These are phyloP conservation scores for Ehretia macrophylla DNA, from an alignment of 257 asterid genomes.

Conservation along the genomic window DNA sequence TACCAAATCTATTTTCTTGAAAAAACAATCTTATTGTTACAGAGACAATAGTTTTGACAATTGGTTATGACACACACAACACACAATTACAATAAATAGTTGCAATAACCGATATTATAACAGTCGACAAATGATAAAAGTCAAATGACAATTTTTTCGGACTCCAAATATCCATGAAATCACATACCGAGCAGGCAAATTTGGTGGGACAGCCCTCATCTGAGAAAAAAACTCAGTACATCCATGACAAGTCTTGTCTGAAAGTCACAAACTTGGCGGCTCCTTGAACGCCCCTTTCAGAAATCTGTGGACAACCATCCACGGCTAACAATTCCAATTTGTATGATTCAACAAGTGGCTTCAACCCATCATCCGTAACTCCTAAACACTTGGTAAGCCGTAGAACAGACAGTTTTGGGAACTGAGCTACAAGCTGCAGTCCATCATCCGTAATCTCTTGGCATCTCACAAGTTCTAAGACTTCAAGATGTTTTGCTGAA, in stretches of 20 bases:
- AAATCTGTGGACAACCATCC: constrained; percentile 77
- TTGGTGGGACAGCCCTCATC: no score
- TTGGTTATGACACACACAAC: no score
- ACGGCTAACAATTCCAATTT: constrained; percentile 52
- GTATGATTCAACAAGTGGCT: constrained; percentile 45
- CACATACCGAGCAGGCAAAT: no score
- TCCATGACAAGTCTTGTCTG: constrained; percentile 78
- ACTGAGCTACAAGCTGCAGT: constrained; percentile 44
- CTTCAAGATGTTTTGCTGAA: constrained; percentile 48
- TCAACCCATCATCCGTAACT: constrained; percentile 65
- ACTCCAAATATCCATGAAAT: no score
- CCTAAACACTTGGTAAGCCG: constrained; percentile 68
- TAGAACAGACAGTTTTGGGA: constrained; percentile 43
- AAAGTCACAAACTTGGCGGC: constrained; percentile 52
- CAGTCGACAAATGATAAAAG: no score
- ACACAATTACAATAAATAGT: no score
- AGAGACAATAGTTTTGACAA: no score
- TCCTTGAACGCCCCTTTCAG: constrained; percentile 63
- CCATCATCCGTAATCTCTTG: constrained; percentile 88
- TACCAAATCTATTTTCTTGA: no score
- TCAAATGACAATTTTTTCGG: no score
- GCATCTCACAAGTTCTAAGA: constrained; percentile 61
- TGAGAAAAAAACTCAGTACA: constrained; percentile 33
- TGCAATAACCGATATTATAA: no score
- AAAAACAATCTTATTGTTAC: no score